Conservation (phyloP, 345 rosid species). For the Lumnitzera littorea region DNA sequence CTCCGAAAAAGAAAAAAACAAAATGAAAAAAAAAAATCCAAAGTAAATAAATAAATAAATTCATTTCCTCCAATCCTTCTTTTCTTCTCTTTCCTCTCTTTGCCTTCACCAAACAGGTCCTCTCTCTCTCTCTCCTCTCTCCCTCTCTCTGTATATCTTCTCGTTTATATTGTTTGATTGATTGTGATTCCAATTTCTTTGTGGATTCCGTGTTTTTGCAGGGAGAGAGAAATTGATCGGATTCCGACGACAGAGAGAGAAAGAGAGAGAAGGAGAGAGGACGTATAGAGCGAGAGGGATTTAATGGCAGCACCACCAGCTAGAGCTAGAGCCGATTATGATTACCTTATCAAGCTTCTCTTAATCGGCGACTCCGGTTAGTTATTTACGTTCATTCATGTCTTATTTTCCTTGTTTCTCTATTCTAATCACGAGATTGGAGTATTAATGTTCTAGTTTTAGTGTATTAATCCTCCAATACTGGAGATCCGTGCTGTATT, state of each 20-base stretch:
- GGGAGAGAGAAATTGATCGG: slow-evolving; percentile 1
- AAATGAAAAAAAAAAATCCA: no score
- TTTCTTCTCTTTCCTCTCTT: no score
- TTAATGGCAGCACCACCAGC: slow-evolving; percentile 74
- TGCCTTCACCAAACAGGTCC: no score
- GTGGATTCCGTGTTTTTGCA: slow-evolving; percentile 5
- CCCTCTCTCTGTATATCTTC: neutral
- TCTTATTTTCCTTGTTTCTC: neutral
- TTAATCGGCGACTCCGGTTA: slow-evolving; percentile 71
- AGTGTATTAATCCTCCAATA: no score
- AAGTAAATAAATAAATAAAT: no score
- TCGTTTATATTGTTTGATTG: neutral
- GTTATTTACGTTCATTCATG: slow-evolving; percentile 2
- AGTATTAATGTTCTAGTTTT: no score
- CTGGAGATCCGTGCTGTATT: no score
- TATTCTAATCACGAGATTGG: neutral
- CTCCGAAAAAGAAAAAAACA: no score
- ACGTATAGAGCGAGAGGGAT: neutral
- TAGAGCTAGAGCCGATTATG: slow-evolving; percentile 72
- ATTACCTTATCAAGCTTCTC: slow-evolving; percentile 74
- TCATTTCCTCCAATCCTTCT: no score
- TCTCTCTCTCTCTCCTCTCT: no score
- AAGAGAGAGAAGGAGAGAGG: neutral
- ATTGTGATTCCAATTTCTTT: neutral
- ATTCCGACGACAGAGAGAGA: no score